Percentiles rank a stretch among this genome's conserved stretches.
Evolutionary conservation across 345 rosid species (phyloP).

Genomic region (Boechera divaricarpa): DNA sequence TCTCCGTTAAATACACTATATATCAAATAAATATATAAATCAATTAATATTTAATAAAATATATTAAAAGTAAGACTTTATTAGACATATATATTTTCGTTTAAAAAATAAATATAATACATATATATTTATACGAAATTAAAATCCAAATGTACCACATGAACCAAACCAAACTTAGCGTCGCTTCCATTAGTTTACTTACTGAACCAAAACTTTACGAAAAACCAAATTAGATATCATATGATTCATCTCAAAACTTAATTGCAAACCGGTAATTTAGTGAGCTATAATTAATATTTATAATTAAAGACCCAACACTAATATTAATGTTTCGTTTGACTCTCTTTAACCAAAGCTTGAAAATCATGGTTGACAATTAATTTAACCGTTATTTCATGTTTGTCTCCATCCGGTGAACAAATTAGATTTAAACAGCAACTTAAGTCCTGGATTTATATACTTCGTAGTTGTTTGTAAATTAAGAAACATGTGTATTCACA

Average conservation of each 20-base stretch:
- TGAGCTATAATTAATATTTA: neutral
- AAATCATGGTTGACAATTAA: slow-evolving; percentile 28
- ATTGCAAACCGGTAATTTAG: neutral
- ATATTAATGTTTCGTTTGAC: slow-evolving; percentile 32
- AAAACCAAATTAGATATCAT: neutral
- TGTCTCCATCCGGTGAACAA: slow-evolving; percentile 34
- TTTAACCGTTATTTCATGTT: slow-evolving; percentile 12
- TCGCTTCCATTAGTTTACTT: neutral
- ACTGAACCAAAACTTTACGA: slow-evolving; percentile 4
- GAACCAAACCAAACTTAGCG: neutral
- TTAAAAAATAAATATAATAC: neutral
- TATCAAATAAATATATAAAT: neutral
- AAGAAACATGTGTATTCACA: slow-evolving; percentile 24
- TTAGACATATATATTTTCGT: neutral
- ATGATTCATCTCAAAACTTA: neutral
- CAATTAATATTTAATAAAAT: neutral
- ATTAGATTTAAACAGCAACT: slow-evolving; percentile 28
- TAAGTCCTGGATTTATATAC: slow-evolving; percentile 10
- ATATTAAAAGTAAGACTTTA: neutral
- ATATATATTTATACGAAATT: neutral
- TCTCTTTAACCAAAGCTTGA: slow-evolving; percentile 23
- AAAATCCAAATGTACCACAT: slow-evolving; percentile 5
- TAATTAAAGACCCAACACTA: neutral
- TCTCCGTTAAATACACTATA: neutral
- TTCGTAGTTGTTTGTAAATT: slow-evolving; percentile 20